Evolutionary conservation across 192 early-diverging fungal genomes (phyloP), one percentile per base, ranked within the genome.

Genomic region (Podila horticola): DNA sequence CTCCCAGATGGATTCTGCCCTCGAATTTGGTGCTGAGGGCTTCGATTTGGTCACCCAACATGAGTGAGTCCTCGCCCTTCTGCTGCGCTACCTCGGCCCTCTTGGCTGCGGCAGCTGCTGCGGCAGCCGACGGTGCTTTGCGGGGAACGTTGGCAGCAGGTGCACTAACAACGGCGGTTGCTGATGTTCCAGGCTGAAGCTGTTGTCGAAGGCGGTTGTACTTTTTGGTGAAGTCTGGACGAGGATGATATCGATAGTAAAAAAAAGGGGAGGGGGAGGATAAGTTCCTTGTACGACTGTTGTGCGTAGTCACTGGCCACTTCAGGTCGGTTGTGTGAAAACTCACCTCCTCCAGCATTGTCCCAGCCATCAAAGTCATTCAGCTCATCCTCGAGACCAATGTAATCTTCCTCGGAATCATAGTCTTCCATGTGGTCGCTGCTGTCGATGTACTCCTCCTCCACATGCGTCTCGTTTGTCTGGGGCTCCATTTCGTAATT

Each of bases 211-310:
- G 89, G 45, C 90, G 89, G 84, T 97, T 97, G 84, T 93, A 96
- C 67, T 95, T 93, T 79, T 98, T 98, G 62, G 96, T 98, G 79
- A 98, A 97, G 77, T 98, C 96, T 92, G 57, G 10, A 51, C 2
- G 20, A 58, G 29, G 17, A 52, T 17, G 19, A 66, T 2, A 48
- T 24, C 20, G 41, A 19, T 30, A 59, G 19, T 20, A 30, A 17
- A 48, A 60, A n/a, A 29, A n/a, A n/a, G n/a, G n/a, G n/a, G n/a
- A n/a, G 20, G 59, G 20, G 64, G 12, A 29, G 34, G 29, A 17
- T 28, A 33, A 19, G 9, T 38, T 22, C 22, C 22, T 10, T n/a
- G 41, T 24, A 51, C 41, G 38, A n/a, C 5, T 24, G 13, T 45
- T 28, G 9, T n/a, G 62, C 12, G 13, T 36, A 10, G 34, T 36